Conservation (phyloP, 2,329 filamentous ascomycete genomes). For the Nemania diffusa region DNA sequence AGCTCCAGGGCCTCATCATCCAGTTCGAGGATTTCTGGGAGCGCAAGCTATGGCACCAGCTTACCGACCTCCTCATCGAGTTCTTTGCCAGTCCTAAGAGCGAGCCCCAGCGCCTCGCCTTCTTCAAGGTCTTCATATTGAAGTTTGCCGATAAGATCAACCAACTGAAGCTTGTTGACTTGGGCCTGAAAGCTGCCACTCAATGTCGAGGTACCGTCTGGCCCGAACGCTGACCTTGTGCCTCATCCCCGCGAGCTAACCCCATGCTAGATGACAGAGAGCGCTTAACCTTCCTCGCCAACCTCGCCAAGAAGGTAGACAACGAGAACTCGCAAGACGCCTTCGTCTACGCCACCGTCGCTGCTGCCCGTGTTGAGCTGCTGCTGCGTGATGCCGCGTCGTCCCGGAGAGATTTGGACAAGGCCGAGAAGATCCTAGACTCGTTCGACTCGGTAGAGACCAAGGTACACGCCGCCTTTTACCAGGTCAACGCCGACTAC, state of each 20-base stretch:
- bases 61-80: constrained; percentile 86
- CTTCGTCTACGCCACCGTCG: constrained; percentile 91
- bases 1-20: constrained; percentile 87
- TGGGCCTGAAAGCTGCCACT: constrained; percentile 86
- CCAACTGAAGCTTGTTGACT: constrained; percentile 93
- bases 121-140: constrained; percentile 95
- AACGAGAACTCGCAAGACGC: constrained; percentile 94
- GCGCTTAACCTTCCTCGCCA: constrained; percentile 83
- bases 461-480: constrained; percentile 95
- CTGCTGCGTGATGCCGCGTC: constrained; percentile 82
- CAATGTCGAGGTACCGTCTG: constrained; percentile 75
- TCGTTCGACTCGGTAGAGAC: constrained; percentile 95
- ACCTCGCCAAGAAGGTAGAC: constrained; percentile 88
- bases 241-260: constrained; percentile 3
- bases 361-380: constrained; percentile 88
- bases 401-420: constrained; percentile 86
- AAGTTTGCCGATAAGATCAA: constrained; percentile 99
- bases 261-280: constrained; percentile 79
- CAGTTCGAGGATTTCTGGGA: constrained; percentile 98
- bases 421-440: constrained; percentile 88
- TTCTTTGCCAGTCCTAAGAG: constrained; percentile 89
- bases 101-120: constrained; percentile 82
- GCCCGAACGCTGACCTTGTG: background rate
- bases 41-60: constrained; percentile 98
- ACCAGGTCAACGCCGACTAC: constrained; percentile 93